These are phyloP conservation scores for Talaromyces pinophilus DNA, from an alignment of 2,329 filamentous ascomycete genomes.

Conservation along the genomic window DNA sequence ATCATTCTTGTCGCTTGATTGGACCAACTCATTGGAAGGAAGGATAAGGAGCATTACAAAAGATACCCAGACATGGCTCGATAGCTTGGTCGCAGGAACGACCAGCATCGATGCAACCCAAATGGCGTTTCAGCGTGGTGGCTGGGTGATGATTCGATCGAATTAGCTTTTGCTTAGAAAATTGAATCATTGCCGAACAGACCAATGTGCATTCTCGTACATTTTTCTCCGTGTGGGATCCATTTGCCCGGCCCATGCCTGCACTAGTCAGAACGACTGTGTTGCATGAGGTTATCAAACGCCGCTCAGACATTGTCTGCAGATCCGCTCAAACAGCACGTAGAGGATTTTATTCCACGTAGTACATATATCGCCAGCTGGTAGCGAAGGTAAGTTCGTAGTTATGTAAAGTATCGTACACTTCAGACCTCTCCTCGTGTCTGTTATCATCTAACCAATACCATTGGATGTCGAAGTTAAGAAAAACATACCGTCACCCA, in stretches of 20 bases:
- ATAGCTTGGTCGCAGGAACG: constrained; percentile 20
- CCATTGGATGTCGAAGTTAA: too few species aligned
- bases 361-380: too few species aligned
- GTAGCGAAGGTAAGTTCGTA: too few species aligned
- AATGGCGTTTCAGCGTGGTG: constrained; percentile 25
- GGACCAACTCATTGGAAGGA: neutral
- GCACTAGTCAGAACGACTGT: neutral
- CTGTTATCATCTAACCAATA: too few species aligned
- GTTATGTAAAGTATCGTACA: too few species aligned
- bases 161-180: constrained; percentile 24
- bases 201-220: constrained; percentile 25
- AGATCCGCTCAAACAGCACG: neutral
- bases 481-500: too few species aligned
- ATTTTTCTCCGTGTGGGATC: constrained; percentile 6
- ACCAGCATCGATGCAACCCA: constrained; percentile 9
- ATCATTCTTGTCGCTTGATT: constrained; percentile 88
- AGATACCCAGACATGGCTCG: constrained; percentile 20
- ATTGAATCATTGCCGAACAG: constrained; percentile 26
- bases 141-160: constrained; percentile 25
- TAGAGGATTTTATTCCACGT: neutral
- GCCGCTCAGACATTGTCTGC: constrained; percentile 2
- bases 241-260: neutral
- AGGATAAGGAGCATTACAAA: constrained; percentile 6
- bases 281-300: constrained; percentile 7
- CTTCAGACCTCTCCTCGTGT: too few species aligned